Evolutionary conservation across 345 rosid genomes (phyloP), one percentile per base, ranked within the genome.

Genomic region (Durio zibethinus): DNA sequence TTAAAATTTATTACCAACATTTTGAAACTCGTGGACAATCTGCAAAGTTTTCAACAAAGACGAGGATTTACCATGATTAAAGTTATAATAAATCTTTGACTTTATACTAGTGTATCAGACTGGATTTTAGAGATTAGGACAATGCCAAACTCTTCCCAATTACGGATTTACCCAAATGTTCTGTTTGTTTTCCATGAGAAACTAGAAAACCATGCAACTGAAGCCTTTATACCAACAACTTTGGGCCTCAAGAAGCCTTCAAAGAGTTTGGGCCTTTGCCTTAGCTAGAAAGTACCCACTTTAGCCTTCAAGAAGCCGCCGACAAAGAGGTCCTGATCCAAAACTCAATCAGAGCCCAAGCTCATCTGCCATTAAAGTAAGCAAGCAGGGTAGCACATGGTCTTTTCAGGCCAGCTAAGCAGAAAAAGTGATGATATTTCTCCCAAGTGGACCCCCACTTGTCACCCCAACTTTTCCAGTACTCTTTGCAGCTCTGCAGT

Each of bases 341-440:
- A 61, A 60, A 60, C 36, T 27, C 20, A 57, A 23, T 25, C 29
- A 40, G 53, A 42, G 52, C 42, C 33, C 45, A 50, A 71, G 74
- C 74, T 60, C 14, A 27, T 4, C 7, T 27, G 75, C 36, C 60
- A 50, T 29, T n/a, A 29, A 35, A 64, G 25, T 35, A 18, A 20
- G 15, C n/a, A 0, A 36, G 11, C 35, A 29, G 29, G 14, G 14
- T 14, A 10, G 62, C 63, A 25, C 6, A 25, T 25, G 63, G 3
- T 15, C 4, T 27, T 27, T 74, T 36, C 35, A 5, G 48, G 56
- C 77, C 77, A 74, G 66, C 38, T 16, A 59, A 74, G 77, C 77
- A 59, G 36, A 74, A 69, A 57, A 74, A 74, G 77, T 74, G 25
- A 59, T 4, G 68, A 74, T 74, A 74, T 74, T 59, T 59, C 18